Percentiles rank a stretch among this genome's conserved stretches.
These are phyloP conservation scores for Calonectria multiphialidica DNA, from an alignment of 2,329 filamentous ascomycete species.

Conservation along the genomic window DNA sequence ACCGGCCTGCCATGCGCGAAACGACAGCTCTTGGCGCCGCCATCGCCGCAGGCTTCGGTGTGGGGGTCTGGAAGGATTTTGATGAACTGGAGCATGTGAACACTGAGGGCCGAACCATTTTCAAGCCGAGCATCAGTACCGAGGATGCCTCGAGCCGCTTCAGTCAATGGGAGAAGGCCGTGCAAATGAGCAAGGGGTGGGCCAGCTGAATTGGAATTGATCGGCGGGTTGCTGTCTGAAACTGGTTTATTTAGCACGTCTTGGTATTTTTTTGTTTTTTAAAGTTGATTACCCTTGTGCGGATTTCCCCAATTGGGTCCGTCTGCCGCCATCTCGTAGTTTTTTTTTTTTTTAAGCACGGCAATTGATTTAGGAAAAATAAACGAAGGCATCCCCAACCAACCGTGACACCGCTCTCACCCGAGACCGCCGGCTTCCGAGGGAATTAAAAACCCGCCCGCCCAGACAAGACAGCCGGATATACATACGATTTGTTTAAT, in stretches of 20 bases:
- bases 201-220: slow-evolving; percentile 46
- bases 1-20: slow-evolving; percentile 85
- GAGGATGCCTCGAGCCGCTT: slow-evolving; percentile 74
- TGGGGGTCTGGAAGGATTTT: slow-evolving; percentile 80
- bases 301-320: background rate
- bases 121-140: slow-evolving; percentile 73
- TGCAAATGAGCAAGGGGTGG: slow-evolving; percentile 85
- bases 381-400: background rate
- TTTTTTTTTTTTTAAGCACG: background rate
- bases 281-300: background rate
- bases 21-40: slow-evolving; percentile 86
- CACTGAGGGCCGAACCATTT: slow-evolving; percentile 74
- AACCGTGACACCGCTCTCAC: background rate
- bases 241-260: background rate
- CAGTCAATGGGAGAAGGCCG: slow-evolving; percentile 79
- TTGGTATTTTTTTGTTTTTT: background rate
- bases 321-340: background rate
- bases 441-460: slow-evolving; percentile 5
- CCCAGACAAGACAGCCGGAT: background rate
- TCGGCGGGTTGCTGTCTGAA: background rate
- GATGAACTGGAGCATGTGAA: slow-evolving; percentile 80
- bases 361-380: background rate
- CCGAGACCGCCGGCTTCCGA: background rate
- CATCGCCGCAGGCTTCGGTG: slow-evolving; percentile 84
- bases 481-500: background rate